These are phyloP conservation scores for Volvariella surrecta DNA, from an alignment of 1,284 basidiomycete genomes.

Conservation along the genomic window DNA sequence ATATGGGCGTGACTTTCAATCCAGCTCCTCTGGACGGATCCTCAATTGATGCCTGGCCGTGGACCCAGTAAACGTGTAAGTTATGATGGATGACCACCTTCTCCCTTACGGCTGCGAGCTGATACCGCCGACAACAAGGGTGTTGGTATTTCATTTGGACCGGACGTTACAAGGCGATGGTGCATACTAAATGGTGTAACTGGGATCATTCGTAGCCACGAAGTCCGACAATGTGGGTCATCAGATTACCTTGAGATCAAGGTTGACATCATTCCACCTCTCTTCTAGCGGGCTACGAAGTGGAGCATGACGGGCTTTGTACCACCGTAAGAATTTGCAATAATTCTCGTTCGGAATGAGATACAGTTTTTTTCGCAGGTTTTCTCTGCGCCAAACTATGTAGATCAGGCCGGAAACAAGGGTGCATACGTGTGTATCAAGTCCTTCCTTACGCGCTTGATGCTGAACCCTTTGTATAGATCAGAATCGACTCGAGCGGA, in stretches of 20 bases:
- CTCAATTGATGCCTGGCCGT: slow-evolving; percentile 84
- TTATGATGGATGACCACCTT: slow-evolving; percentile 5
- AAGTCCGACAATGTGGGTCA: slow-evolving; percentile 82
- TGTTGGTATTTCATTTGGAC: slow-evolving; percentile 93
- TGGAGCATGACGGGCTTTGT: slow-evolving; percentile 86
- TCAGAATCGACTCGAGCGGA: slow-evolving; percentile 77
- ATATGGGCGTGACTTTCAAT: slow-evolving; percentile 14
- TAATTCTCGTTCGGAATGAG: slow-evolving; percentile 8
- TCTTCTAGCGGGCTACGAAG: slow-evolving; percentile 68
- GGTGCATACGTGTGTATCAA: slow-evolving; percentile 62
- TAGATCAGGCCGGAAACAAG: slow-evolving; percentile 76
- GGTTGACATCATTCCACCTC: background rate
- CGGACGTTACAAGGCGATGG: slow-evolving; percentile 86
- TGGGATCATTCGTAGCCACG: slow-evolving; percentile 91
- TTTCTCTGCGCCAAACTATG: slow-evolving; percentile 81
- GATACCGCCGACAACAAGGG: slow-evolving; percentile 41
- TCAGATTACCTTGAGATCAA: background rate
- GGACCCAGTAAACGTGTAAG: slow-evolving; percentile 91
- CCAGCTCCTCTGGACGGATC: slow-evolving; percentile 86
- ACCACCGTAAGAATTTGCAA: slow-evolving; percentile 55
- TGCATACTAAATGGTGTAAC: slow-evolving; percentile 84
- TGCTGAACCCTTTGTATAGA: slow-evolving; percentile 31
- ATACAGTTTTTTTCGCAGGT: slow-evolving; percentile 34
- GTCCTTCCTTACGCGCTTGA: background rate
- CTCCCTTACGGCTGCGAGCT: slow-evolving; percentile 4